phyloP scores from a whole-genome alignment of 371 early-diverging fungal species.

The Mortierella sp. region DNA sequence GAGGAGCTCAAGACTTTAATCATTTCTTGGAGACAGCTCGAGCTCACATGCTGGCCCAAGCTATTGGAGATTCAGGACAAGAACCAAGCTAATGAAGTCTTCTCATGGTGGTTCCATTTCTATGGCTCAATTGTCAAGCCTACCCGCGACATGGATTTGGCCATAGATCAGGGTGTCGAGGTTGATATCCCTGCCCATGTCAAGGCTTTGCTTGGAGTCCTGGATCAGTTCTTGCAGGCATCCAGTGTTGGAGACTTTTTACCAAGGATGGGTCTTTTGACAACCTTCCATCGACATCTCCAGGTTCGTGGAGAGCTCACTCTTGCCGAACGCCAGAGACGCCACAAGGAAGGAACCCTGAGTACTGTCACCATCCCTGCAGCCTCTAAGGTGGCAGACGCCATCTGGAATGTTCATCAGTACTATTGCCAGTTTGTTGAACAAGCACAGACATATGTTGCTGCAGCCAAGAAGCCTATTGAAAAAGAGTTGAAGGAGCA shows the following conservation, averaged over 20 bases:
- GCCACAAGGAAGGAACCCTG: conserved; percentile 16
- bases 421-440: conserved; percentile 86
- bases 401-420: conserved; percentile 67
- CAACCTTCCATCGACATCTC: conserved; percentile 78
- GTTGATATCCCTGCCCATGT: conserved; percentile 50
- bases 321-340: conserved; percentile 38
- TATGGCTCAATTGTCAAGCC: conserved; percentile 56
- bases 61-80: conserved; percentile 85
- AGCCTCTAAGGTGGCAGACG: conserved; percentile 52
- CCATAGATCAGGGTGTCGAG: conserved; percentile 35
- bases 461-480: conserved; percentile 76
- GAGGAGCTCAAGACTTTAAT: conserved; percentile 80
- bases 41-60: conserved; percentile 92
- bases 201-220: conserved; percentile 61
- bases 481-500: conserved; percentile 91
- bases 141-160: conserved; percentile 49
- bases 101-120: conserved; percentile 91
- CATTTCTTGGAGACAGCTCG: conserved; percentile 92
- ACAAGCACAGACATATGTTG: conserved; percentile 64
- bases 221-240: conserved; percentile 86
- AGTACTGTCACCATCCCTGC: conserved; percentile 17
- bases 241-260: conserved; percentile 87
- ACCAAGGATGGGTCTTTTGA: conserved; percentile 81
- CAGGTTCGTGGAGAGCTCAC: conserved; percentile 52
- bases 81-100: conserved; percentile 69